Evolutionary conservation across 805 yeast species (phyloP), one percentile per base, ranked within the genome.

Genomic region (Tetrapisispora namnaoensis): DNA sequence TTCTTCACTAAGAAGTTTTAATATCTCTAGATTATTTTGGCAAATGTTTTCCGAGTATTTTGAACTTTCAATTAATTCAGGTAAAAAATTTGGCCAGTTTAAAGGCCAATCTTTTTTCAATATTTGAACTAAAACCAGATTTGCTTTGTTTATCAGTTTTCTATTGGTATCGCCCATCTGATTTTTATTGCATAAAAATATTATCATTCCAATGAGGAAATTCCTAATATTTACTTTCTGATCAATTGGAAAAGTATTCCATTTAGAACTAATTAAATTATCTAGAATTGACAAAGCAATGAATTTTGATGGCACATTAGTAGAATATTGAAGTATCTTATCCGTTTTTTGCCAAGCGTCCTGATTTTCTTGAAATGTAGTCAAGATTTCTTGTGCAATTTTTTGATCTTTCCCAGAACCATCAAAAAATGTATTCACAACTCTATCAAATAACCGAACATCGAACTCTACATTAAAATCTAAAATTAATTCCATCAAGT

Each of bases 81-180:
- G 95, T 41, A 91, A 84, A 61, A 93, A 91, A 57, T 82, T 83
- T 18, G 97, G 96, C 98, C 98, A 91, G 64, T 88, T 83, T 55
- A 80, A 85, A 34, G 98, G 98, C 99, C 99, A 91, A 64, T 91
- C 99, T 68, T 91, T 96, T 62, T 93, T 93, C 62, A 91, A 78
- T 47, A 91, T 82, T 59, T 90, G 91, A 35, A 91, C 98, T 58
- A 91, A 72, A 13, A 97, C 89, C 61, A 91, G 75, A 69, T 93
- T 95, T 57, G 90, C 88, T 66, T 93, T 93, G 70, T 84, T 86
- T 60, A 91, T 85, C 60, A 91, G 74, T 9, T 96, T 80, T 61
- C 79, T 81, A 62, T 86, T 86, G 40, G 75, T 66, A 37, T 74
- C 75, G 61, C 87, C 86, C 37, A 77, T 72, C 13, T 72, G 70